Base-by-base conservation (phyloP, 495 filamentous ascomycete species). In the Lasiosphaeria ovina region DNA sequence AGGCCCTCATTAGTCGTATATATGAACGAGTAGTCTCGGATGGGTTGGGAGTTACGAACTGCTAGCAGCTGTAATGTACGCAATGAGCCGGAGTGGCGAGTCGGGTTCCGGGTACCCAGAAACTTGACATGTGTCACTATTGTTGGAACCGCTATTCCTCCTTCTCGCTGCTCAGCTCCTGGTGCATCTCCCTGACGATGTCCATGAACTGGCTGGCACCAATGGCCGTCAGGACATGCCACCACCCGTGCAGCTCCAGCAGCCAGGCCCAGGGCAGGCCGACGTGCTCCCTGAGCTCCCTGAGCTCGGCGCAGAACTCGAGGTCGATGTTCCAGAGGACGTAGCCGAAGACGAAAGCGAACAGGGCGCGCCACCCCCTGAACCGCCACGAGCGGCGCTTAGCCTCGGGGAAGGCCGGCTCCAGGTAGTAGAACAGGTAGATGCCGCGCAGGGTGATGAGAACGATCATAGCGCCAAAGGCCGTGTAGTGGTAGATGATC, bases 211-310 rank as follows among this genome's bases (percentile, higher is more conserved):
- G 32, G 6, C 55, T 53, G 6, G 81, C 81, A 6, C 78, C 76
- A 14, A 81, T 69, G 3, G 77, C 81, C 3, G 81, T 84, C 44
- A 81, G 72, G 31, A 85, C 69, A 69, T 84, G 82, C 84, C 82
- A 85, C 81, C 81, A 88, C 24, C 84, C 83, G 67, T 88, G 84
- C 16, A 86, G 65, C 65, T 85, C 83, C 1, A 85, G 62, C 2
- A 82, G 31, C 60, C 79, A 81, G 33, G 75, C 78, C 77, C 71
- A 82, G 2, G 83, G 84, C 60, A 83, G 65, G 2, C 82, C 82
- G 14, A 81, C 57, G 0, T 31, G 31, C 11, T 66, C 68, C 57
- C 76, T 77, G 24, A 71, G 1, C 0, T 42, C 9, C 11, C 76
- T 76, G 5, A 83, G 62, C 35, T 67, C 52, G 3, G 62, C 48